Base-by-base conservation (phyloP, 2,329 filamentous ascomycete genomes). In the Fusarium oxysporum region DNA sequence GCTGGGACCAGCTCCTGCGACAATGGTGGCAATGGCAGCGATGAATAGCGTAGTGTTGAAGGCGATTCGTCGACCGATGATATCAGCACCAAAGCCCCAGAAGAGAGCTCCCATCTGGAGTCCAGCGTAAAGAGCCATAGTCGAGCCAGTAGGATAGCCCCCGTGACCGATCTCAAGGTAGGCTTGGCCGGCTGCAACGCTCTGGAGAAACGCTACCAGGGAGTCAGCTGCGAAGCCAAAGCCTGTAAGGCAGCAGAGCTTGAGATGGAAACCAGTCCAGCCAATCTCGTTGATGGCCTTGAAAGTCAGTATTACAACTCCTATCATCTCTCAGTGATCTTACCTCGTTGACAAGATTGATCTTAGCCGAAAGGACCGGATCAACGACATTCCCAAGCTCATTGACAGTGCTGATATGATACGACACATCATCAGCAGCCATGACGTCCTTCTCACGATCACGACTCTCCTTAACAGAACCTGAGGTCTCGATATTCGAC, bases 241-340 rank as follows among this genome's bases (percentile, higher is more conserved):
- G 7, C 54, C 40, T 5, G 54, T 35, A 0, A 57, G 38, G 3
- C 54, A 57, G 28, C 30, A 57, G 0, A 57, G 40, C 13, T 47
- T 57, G 21, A 57, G 40, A 25, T 57, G 54, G 28, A 57, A 57
- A 0, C 1, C 3, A 0, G 40, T 57, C 54, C 54, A 57, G 0
- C 54, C 54, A 0, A 57, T 57, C 0, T 47, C 38, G 0, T 57
- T 57, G 6, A 47, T 57, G 6, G 40, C 21, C 54, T 57, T 1
- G 0, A 16, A 3, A 5, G 25, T 64, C 13, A 63, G 38, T 5
- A n/a, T n/a, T n/a, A n/a, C n/a, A 21, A 33, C 19, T 1, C 0
- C 0, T 5, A 8, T 3, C 6, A 0, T 10, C 2, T 2, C 0
- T 3, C 1, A 1, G 9, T 6, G 14, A 1, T 6, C 45, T 30